Base-by-base conservation (phyloP, 2,329 filamentous ascomycete genomes). In the Helicocarpus griseus region DNA sequence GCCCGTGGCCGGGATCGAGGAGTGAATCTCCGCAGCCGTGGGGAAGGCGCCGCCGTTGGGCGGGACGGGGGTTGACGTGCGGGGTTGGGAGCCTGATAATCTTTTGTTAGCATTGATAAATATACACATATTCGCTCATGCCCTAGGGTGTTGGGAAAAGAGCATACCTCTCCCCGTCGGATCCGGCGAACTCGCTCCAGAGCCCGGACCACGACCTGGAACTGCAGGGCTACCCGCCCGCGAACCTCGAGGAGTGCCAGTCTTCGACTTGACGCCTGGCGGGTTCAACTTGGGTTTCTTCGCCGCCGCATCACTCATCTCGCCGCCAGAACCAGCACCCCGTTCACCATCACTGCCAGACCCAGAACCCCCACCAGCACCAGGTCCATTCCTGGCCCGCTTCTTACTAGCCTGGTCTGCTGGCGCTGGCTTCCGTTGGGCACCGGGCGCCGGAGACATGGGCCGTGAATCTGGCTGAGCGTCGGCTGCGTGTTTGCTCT, bases 401-500 rank as follows among this genome's bases (percentile, higher is more conserved):
- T 80, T 80, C 67, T 79, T 80, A 52, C 76, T 72, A 50, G 70
- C 69, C 24, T 33, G 41, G 26, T 44, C 41, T 9, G n/a, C 24
- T 52, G 19, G 50, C 45, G 29, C n/a, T 44, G 22, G 41, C n/a
- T 44, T 44, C 24, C 41, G 41, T n/a, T 44, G 44, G 17, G 40
- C 41, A n/a, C 43, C 43, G 11, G 21, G 79, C 79, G 64, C 75
- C 86, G 63, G 77, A 81, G 64, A 77, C 70, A 55, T 77, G 76
- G 57, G 90, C 78, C 69, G 86, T 82, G 66, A 72, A 8, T 55
- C 60, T 19, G 69, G 64, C 53, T 69, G 66, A 26, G 65, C 58
- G 13, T 54, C 39, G n/a, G 61, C 52, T 9, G 58, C 56, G 55
- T 81, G 78, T 65, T 85, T 86, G 72, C 85, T 87, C 64, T 86